Conservation (phyloP, 1,284 basidiomycete genomes). For the Trichosporon inkin region DNA sequence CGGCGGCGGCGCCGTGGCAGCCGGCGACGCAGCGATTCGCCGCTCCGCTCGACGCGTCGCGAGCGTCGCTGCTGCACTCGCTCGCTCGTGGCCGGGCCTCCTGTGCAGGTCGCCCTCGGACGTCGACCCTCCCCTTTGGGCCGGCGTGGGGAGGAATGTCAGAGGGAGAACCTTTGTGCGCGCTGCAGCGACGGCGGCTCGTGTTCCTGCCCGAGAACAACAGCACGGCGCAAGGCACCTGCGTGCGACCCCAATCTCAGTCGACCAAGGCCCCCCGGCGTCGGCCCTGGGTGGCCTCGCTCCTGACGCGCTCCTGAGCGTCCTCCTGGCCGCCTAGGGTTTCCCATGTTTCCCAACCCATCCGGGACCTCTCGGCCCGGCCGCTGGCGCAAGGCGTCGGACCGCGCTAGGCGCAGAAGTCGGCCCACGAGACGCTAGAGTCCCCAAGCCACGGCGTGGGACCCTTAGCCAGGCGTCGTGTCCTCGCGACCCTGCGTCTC, state of each 20-base stretch:
- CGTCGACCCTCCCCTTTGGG: too few relatives aligned
- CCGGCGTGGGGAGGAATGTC: too few relatives aligned
- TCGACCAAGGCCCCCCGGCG: neutral
- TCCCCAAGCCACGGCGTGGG: neutral
- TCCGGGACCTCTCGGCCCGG: neutral
- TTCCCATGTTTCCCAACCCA: neutral
- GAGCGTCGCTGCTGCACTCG: too few relatives aligned
- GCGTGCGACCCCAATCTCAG: constrained; percentile 1
- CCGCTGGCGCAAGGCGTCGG: neutral
- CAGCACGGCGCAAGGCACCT: constrained; percentile 1
- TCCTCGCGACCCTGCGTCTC: neutral
- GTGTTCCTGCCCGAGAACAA: neutral
- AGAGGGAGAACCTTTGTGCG: neutral
- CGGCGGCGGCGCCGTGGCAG: too few relatives aligned
- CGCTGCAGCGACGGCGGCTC: neutral
- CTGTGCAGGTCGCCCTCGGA: too few relatives aligned
- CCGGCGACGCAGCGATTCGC: too few relatives aligned
- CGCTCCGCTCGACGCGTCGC: too few relatives aligned
- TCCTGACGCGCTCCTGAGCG: neutral
- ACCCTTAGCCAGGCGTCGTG: neutral
- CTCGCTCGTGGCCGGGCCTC: too few relatives aligned
- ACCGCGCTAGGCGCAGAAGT: neutral
- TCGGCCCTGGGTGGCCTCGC: neutral
- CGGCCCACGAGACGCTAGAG: neutral
- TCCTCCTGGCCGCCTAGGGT: constrained; percentile 5